Evolutionary conservation across 495 filamentous ascomycete genomes (phyloP).

Genomic region (Aspergillus conjunctus): DNA sequence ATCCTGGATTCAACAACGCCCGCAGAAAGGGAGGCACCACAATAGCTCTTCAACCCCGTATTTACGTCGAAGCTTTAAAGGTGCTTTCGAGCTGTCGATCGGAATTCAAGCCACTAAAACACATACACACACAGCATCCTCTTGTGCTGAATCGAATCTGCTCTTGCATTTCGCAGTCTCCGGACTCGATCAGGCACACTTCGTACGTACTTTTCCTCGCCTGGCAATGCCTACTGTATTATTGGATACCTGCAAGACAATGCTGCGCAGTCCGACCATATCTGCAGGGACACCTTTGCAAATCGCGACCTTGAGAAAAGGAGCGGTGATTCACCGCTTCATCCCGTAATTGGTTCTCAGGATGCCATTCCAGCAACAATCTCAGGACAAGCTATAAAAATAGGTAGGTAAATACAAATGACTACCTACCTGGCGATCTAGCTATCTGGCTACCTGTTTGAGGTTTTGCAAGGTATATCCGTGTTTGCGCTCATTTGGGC

Average conservation of each 20-base stretch:
- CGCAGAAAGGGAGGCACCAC: background rate
- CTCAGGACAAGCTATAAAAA: background rate
- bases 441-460: no score
- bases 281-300: conserved; percentile 9
- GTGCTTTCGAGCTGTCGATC: background rate
- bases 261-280: background rate
- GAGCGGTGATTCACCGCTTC: conserved; percentile 26
- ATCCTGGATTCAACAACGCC: conserved; percentile 18
- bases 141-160: background rate
- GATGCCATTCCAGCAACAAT: conserved; percentile 19
- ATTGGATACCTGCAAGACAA: background rate
- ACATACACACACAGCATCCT: no score
- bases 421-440: no score
- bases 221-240: background rate
- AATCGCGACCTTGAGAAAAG: conserved; percentile 6
- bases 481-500: background rate
- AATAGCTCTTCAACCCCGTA: conserved; percentile 8
- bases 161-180: no score
- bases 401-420: background rate
- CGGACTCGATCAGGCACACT: no score
- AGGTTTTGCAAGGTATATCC: background rate
- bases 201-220: background rate
- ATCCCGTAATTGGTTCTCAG: conserved; percentile 18
- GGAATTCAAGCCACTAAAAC: conserved; percentile 5
- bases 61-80: conserved; percentile 11